Conservation (phyloP, 2,329 filamentous ascomycete species). For the Elsinoe perseae region DNA sequence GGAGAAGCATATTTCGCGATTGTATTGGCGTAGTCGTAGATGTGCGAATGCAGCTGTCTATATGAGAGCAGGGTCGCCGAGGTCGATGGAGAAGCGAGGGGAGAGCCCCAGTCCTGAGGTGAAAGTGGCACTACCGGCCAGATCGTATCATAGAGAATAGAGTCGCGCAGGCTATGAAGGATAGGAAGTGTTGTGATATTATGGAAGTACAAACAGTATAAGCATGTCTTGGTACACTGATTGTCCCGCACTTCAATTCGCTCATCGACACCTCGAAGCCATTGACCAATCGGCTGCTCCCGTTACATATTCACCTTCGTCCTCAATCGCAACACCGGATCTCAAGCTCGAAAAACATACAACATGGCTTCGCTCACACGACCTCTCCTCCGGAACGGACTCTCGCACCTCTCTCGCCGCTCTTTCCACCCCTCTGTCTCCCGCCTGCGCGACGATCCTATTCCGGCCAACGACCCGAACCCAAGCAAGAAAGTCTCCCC, state of each 20-base stretch:
- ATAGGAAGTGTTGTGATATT: not conserved
- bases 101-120: too few relatives aligned
- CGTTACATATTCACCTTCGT: slow-evolving; percentile 3
- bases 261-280: not conserved
- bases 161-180: too few relatives aligned
- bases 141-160: too few relatives aligned
- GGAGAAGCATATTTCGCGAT: slow-evolving; percentile 68
- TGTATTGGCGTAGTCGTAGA: not conserved
- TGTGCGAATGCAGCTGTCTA: not conserved
- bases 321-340: not conserved
- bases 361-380: not conserved
- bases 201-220: not conserved
- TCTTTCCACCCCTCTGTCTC: slow-evolving; percentile 21
- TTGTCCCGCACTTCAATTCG: not conserved
- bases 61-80: not conserved
- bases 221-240: not conserved
- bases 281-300: slow-evolving; percentile 12
- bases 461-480: slow-evolving; percentile 60
- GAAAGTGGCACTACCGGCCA: too few relatives aligned
- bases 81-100: too few relatives aligned
- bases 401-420: slow-evolving; percentile 11
- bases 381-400: not conserved
- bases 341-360: not conserved
- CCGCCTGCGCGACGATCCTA: slow-evolving; percentile 31
- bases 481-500: slow-evolving; percentile 36